Evolutionary conservation across 768 basidiomycete genomes (phyloP).

Genomic region (Rhodosporidiobolus sp.): DNA sequence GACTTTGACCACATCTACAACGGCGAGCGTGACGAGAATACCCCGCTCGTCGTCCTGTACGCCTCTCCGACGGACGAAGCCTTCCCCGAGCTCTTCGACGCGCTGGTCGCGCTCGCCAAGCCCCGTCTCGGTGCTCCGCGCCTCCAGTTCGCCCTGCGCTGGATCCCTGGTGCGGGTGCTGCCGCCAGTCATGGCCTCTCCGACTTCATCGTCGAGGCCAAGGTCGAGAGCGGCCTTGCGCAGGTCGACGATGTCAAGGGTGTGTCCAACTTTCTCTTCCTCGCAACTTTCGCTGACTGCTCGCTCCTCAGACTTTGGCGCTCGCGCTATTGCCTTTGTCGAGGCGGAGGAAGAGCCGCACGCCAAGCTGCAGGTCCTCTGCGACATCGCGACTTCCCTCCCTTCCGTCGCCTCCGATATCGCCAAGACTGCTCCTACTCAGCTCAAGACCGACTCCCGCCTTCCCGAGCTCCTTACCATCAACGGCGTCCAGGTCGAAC

Average conservation of each 20-base stretch:
- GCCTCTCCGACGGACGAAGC: slow-evolving; percentile 18
- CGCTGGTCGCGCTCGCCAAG: slow-evolving; percentile 12
- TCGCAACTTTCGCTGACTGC: too few species aligned
- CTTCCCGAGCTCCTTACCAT: slow-evolving; percentile 2
- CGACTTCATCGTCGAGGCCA: not conserved
- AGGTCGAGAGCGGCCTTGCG: not conserved
- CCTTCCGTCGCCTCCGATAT: slow-evolving; percentile 1
- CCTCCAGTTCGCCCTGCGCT: slow-evolving; percentile 27
- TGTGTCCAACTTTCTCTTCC: not conserved
- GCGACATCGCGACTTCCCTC: slow-evolving; percentile 4
- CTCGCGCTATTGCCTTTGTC: slow-evolving; percentile 6
- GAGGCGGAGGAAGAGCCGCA: not conserved
- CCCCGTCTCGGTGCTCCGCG: slow-evolving; percentile 12
- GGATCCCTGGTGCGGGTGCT: slow-evolving; percentile 7
- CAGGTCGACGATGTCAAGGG: slow-evolving; percentile 1
- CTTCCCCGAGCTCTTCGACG: slow-evolving; percentile 22
- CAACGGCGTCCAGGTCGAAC: slow-evolving; percentile 12
- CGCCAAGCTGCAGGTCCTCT: slow-evolving; percentile 4
- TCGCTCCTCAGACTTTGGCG: not conserved
- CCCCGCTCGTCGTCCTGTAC: slow-evolving; percentile 34
- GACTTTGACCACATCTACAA: slow-evolving; percentile 20
- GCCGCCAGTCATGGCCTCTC: not conserved
- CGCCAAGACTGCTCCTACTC: not conserved
- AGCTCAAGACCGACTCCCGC: not conserved
- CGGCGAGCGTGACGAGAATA: not conserved